Evolutionary conservation across 805 yeast genomes (phyloP).

Genomic region (Candida nemodendra): DNA sequence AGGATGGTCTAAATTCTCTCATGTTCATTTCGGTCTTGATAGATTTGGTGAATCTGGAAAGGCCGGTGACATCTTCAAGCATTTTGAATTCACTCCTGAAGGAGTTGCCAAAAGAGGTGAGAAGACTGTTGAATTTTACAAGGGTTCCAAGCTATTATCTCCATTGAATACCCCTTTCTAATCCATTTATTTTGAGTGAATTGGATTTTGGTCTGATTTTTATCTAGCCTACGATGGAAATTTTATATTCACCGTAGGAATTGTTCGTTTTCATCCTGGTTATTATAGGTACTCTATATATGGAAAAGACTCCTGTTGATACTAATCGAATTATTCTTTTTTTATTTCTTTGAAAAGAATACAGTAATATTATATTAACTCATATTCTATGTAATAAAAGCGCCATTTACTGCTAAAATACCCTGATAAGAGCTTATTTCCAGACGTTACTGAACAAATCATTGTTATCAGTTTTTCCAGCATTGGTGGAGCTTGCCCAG

Average conservation of each 20-base stretch:
- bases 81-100: slow-evolving; percentile 88
- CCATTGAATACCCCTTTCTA: slow-evolving; percentile 81
- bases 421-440: too few relatives aligned
- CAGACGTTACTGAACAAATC: slow-evolving; percentile 35
- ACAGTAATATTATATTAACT: too few relatives aligned
- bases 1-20: slow-evolving; percentile 95
- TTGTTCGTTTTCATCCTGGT: too few relatives aligned
- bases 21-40: slow-evolving; percentile 93
- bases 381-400: too few relatives aligned
- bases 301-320: too few relatives aligned
- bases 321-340: too few relatives aligned
- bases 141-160: slow-evolving; percentile 68
- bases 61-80: slow-evolving; percentile 76
- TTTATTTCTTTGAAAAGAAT: too few relatives aligned
- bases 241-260: too few relatives aligned
- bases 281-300: too few relatives aligned
- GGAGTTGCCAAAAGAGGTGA: slow-evolving; percentile 86
- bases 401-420: too few relatives aligned
- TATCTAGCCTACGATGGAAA: too few relatives aligned
- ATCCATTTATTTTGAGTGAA: slow-evolving; percentile 22
- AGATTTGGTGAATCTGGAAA: slow-evolving; percentile 97
- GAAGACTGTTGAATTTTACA: slow-evolving; percentile 77
- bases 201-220: too few relatives aligned
- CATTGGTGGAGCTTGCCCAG: slow-evolving; percentile 11
- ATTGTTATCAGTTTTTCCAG: slow-evolving; percentile 16